Evolutionary conservation across 495 filamentous ascomycete species (phyloP).

Genomic region (Penicillium pancosmium): DNA sequence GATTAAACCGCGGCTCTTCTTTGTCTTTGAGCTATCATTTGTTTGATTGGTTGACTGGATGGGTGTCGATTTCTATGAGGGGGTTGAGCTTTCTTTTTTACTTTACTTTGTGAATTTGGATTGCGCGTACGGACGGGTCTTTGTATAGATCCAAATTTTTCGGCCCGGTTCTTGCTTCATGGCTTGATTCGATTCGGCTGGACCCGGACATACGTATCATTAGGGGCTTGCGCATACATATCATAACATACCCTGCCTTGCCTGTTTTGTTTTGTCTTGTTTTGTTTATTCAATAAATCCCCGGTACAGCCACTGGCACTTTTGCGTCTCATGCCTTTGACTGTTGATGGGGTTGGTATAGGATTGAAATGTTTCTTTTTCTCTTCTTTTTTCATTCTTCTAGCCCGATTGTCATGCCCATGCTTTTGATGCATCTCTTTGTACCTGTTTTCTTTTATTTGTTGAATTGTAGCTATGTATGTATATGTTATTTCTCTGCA

Average conservation of each 20-base stretch:
- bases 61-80: no score
- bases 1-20: conserved; percentile 51
- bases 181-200: background rate
- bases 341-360: no score
- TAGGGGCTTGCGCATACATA: conserved; percentile 3
- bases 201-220: conserved; percentile 2
- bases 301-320: no score
- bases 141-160: background rate
- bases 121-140: conserved; percentile 6
- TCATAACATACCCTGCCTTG: background rate
- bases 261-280: background rate
- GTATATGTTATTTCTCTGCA: background rate
- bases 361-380: no score
- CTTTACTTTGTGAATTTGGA: background rate
- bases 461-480: background rate
- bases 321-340: no score
- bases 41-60: no score
- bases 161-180: background rate
- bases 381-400: no score
- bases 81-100: background rate
- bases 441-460: background rate
- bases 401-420: no score
- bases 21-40: no score
- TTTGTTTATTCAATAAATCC: background rate
- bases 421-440: background rate